These are phyloP conservation scores for Prunus yedoensis DNA, from an alignment of 331 rosid genomes.

Conservation along the genomic window DNA sequence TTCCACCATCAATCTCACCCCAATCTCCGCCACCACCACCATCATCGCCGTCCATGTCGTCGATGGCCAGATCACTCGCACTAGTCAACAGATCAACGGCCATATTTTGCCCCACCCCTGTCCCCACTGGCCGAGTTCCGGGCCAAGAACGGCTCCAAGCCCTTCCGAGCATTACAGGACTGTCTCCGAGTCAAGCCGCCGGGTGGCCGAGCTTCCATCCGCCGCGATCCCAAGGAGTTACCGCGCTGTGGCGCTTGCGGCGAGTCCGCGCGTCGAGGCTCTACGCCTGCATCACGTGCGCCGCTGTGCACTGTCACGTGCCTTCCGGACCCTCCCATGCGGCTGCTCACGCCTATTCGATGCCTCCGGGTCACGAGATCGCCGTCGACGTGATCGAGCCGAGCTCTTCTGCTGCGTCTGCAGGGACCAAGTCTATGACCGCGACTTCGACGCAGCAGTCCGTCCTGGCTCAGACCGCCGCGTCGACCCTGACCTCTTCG, in stretches of 20 bases:
- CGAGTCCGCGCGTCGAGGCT: slow-evolving; percentile 51
- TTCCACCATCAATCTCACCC: slow-evolving; percentile 37
- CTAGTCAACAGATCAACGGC: slow-evolving; percentile 40
- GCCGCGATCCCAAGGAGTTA: slow-evolving; percentile 76
- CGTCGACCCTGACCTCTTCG: slow-evolving; percentile 34
- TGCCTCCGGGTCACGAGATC: slow-evolving; percentile 82
- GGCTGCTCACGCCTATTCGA: slow-evolving; percentile 57
- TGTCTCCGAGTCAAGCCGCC: slow-evolving; percentile 85
- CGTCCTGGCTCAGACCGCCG: slow-evolving; percentile 73
- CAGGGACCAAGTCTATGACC: slow-evolving; percentile 83
- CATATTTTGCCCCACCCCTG: slow-evolving; percentile 66
- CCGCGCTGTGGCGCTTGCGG: slow-evolving; percentile 73
- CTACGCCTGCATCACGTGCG: slow-evolving; percentile 73
- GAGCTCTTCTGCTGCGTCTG: slow-evolving; percentile 96
- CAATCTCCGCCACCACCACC: slow-evolving; percentile 31
- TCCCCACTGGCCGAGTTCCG: slow-evolving; percentile 80
- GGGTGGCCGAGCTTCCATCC: slow-evolving; percentile 77
- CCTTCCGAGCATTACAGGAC: slow-evolving; percentile 74
- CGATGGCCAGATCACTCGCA: slow-evolving; percentile 52
- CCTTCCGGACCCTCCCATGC: slow-evolving; percentile 54
- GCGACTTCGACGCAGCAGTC: slow-evolving; percentile 88
- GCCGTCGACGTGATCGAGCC: slow-evolving; percentile 90
- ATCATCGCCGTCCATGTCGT: slow-evolving; percentile 50
- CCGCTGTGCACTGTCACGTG: slow-evolving; percentile 71
- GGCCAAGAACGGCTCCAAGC: slow-evolving; percentile 61